A percentile compares a stretch with the other conserved stretches of the same genome.
Evolutionary conservation across 441 rosid species (phyloP).

Genomic region (Sinapis alba): DNA sequence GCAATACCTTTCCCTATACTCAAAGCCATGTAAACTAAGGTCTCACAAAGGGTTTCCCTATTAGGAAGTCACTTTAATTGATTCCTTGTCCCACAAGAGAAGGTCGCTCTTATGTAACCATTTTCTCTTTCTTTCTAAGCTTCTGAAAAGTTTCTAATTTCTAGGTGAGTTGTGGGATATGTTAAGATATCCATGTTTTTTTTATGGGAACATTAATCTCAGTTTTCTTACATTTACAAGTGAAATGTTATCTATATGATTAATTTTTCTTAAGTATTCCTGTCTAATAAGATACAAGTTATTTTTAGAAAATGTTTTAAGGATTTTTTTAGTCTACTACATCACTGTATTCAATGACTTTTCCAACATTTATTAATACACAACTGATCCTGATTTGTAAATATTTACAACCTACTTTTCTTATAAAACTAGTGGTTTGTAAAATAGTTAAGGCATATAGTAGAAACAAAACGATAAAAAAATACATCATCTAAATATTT

Average conservation of each 20-base stretch:
- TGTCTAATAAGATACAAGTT: background rate
- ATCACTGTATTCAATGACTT: no score
- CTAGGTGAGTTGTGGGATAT: background rate
- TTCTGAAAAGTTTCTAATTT: background rate
- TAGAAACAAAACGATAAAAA: no score
- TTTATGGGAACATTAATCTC: background rate
- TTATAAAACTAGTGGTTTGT: background rate
- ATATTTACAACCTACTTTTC: background rate
- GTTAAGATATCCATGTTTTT: background rate
- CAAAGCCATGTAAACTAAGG: conserved; percentile 15
- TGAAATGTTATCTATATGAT: background rate
- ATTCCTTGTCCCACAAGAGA: conserved; percentile 11
- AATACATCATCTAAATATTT: background rate
- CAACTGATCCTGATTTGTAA: background rate
- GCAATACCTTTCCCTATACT: conserved; percentile 34
- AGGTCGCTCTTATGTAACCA: background rate
- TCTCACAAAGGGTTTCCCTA: conserved; percentile 9
- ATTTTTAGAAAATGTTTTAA: background rate
- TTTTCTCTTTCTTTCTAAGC: background rate
- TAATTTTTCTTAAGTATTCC: background rate
- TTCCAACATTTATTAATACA: background rate
- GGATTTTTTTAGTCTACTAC: no score
- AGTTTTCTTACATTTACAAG: background rate
- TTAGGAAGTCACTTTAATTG: conserved; percentile 14
- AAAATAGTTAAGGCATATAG: background rate